Evolutionary conservation across 2,329 filamentous ascomycete species (phyloP).

Genomic region (Colletotrichum australisinense): DNA sequence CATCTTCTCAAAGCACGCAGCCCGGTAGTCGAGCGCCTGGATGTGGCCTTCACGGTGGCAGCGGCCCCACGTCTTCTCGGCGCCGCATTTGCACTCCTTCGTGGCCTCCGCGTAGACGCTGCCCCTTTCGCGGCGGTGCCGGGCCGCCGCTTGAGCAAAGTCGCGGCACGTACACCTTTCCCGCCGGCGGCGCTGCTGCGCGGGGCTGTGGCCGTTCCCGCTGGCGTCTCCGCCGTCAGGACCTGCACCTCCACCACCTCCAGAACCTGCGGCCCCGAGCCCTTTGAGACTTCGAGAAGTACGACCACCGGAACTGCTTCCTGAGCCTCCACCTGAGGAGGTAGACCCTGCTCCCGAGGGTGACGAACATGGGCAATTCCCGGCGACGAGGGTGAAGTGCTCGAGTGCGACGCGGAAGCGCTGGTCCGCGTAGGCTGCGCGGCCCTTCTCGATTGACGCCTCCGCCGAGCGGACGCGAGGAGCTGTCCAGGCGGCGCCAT

Average conservation of each 20-base stretch:
- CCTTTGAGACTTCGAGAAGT: neutral
- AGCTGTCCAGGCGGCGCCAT: constrained; percentile 21
- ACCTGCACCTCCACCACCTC: constrained; percentile 23
- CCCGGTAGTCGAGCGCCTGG: constrained; percentile 54
- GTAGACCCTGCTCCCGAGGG: neutral
- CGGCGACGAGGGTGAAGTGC: constrained; percentile 46
- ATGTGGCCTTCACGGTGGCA: constrained; percentile 52
- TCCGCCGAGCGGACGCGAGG: constrained; percentile 39
- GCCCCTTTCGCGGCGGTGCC: constrained; percentile 44
- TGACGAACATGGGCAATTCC: constrained; percentile 27
- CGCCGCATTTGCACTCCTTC: constrained; percentile 50
- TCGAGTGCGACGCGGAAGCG: constrained; percentile 49
- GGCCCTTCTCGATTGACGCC: constrained; percentile 46
- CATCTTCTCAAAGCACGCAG: constrained; percentile 52
- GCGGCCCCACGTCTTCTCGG: constrained; percentile 51
- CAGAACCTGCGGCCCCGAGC: constrained; percentile 38
- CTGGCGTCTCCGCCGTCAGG: neutral
- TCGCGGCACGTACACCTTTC: constrained; percentile 53
- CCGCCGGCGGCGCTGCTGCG: constrained; percentile 44
- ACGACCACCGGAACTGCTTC: neutral
- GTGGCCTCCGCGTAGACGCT: constrained; percentile 56
- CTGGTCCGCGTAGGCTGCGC: constrained; percentile 46
- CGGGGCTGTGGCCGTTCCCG: neutral
- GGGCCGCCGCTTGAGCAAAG: constrained; percentile 42
- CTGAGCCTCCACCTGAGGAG: neutral